Conservation (phyloP, 1,139 yeast species). For the Nakaseomyces sp. region DNA sequence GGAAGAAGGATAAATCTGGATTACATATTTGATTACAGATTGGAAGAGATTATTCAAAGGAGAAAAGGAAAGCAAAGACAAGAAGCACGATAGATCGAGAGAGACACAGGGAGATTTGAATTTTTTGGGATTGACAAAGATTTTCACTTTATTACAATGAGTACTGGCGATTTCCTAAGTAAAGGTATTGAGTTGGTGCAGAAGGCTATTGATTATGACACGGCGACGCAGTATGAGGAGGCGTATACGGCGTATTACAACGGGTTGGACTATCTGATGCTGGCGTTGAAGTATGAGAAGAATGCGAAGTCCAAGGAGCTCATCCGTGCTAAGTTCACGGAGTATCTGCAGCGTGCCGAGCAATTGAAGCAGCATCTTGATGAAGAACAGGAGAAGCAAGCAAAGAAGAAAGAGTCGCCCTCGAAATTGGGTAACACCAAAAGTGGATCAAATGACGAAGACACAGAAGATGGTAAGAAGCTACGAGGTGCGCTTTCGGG, state of each 20-base stretch:
- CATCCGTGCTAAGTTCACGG: slow-evolving; percentile 81
- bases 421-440: slow-evolving; percentile 13
- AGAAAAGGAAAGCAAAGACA: too few species aligned
- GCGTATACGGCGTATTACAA: slow-evolving; percentile 90
- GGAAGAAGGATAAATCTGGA: too few species aligned
- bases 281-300: slow-evolving; percentile 92
- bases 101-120: neutral
- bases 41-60: too few species aligned
- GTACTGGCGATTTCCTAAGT: slow-evolving; percentile 72
- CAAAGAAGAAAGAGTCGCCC: slow-evolving; percentile 33
- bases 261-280: slow-evolving; percentile 90
- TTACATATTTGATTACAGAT: too few species aligned
- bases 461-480: slow-evolving; percentile 78
- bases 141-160: too few species aligned
- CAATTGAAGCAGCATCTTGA: slow-evolving; percentile 86
- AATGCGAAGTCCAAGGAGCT: slow-evolving; percentile 82
- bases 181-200: slow-evolving; percentile 93
- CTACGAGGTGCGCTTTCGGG: slow-evolving; percentile 86
- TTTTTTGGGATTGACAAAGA: neutral
- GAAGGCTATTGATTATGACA: slow-evolving; percentile 91
- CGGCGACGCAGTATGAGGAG: slow-evolving; percentile 83
- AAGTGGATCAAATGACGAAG: slow-evolving; percentile 47
- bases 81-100: neutral
- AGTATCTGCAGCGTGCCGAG: slow-evolving; percentile 88
- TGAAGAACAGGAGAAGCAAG: slow-evolving; percentile 39